Conservation (phyloP, 768 basidiomycete genomes). For the Lactarius evosmus region DNA sequence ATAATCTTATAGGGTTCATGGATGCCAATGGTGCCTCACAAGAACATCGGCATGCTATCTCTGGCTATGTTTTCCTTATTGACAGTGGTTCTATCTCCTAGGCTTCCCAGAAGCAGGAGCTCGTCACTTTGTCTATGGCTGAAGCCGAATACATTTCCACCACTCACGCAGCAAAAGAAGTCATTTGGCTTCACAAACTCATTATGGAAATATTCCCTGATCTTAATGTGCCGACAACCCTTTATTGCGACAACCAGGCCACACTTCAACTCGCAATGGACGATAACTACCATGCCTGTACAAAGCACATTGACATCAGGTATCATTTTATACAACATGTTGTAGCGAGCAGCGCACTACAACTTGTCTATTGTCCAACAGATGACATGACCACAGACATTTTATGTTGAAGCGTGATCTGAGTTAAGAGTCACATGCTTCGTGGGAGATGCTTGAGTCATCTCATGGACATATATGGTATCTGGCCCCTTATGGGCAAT, state of each 20-base stretch:
- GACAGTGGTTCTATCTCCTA: not conserved
- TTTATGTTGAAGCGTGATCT: too few species aligned
- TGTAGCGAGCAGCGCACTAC: not conserved
- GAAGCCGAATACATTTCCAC: conserved; percentile 12
- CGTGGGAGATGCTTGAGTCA: too few species aligned
- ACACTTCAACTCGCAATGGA: not conserved
- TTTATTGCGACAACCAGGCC: conserved; percentile 16
- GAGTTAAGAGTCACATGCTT: too few species aligned
- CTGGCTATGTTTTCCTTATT: not conserved
- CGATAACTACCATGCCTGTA: conserved; percentile 9
- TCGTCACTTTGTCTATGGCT: not conserved
- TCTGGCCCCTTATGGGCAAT: too few species aligned
- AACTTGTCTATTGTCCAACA: conserved; percentile 3
- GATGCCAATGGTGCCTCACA: not conserved
- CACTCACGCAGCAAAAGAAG: not conserved
- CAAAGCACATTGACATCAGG: conserved; percentile 8
- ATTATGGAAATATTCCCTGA: not conserved
- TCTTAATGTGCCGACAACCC: not conserved
- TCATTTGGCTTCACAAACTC: not conserved
- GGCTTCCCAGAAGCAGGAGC: not conserved
- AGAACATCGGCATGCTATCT: not conserved
- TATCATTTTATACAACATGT: conserved; percentile 5
- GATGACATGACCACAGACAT: conserved; percentile 9
- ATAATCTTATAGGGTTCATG: not conserved
- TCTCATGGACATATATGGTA: too few species aligned